phyloP scores from a whole-genome alignment of 2,329 filamentous ascomycete species.

The Scedosporium minutisporum region DNA sequence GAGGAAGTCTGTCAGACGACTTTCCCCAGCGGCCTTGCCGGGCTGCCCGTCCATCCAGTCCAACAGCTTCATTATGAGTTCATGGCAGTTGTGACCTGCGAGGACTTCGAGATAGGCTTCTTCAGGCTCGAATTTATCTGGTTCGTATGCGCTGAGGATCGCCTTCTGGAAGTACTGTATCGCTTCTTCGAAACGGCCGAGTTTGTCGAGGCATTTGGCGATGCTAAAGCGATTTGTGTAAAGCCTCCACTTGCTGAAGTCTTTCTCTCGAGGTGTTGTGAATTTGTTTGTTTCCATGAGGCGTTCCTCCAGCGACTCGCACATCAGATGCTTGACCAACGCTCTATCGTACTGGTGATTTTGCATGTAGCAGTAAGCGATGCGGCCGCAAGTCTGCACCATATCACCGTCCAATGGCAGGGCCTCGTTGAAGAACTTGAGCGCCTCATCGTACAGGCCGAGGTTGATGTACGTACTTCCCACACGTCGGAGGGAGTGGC shows the following conservation, averaged over 20 bases:
- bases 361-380: slow-evolving; percentile 27
- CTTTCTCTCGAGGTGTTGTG: slow-evolving; percentile 14
- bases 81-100: slow-evolving; percentile 25
- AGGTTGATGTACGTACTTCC: slow-evolving; percentile 30
- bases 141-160: slow-evolving; percentile 17
- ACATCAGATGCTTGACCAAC: slow-evolving; percentile 24
- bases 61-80: slow-evolving; percentile 24
- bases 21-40: slow-evolving; percentile 15
- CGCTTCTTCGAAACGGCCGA: slow-evolving; percentile 21
- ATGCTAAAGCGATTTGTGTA: slow-evolving; percentile 31
- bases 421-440: slow-evolving; percentile 25
- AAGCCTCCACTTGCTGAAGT: slow-evolving; percentile 25
- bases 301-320: slow-evolving; percentile 24
- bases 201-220: slow-evolving; percentile 25
- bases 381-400: slow-evolving; percentile 28
- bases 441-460: slow-evolving; percentile 23
- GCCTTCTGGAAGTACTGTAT: slow-evolving; percentile 27
- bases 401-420: slow-evolving; percentile 26
- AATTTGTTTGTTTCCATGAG: slow-evolving; percentile 17
- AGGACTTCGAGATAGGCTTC: slow-evolving; percentile 26
- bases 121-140: slow-evolving; percentile 27
- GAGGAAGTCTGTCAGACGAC: slow-evolving; percentile 24
- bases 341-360: slow-evolving; percentile 26
- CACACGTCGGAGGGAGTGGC: slow-evolving; percentile 27
- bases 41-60: slow-evolving; percentile 20